Base-by-base conservation (phyloP, 1,139 yeast genomes). In the Waltiozyma sp. region DNA sequence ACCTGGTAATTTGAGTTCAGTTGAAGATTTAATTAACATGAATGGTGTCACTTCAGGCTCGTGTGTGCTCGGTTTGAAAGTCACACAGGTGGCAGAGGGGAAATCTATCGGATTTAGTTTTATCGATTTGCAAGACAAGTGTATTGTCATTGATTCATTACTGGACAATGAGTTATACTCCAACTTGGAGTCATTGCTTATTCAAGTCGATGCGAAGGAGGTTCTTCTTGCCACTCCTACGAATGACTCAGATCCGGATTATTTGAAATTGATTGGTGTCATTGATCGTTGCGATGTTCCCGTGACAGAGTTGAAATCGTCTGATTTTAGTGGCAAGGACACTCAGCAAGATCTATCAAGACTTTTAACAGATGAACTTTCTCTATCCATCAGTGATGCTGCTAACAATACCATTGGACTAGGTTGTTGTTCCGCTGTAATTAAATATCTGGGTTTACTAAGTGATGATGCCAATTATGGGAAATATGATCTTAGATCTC, bases 131-230 rank as follows among this genome's bases (percentile, higher is more conserved):
- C 77, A 79, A 53, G 70, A 73, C 44, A 72, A 75, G 47, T 69
- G 72, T 28, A 70, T 91, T 34, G 89, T 89, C 21, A 64, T 88
- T 37, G 66, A 82, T 19, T 95, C 91, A 58, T 86, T 89, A 52
- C 75, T 75, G 8, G 98, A 91, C 59, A 88, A 86, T 55, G 97
- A 91, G 41, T 69, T 87, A 13, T 88, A 74, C 54, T 81, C 95
- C 2, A 89, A 89, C 56, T 64, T 89, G 49, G 97, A 91, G 58
- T 80, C 93, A 45, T 70, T 87, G 42, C 62, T 89, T 45, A 82
- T 91, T 50, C 98, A 91, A 60, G 66, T 88, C 35, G 96, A 95
- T 19, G 86, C 88, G 5, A 85, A 84, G 54, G 98, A 91, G 56
- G 81, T 88, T 40, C 62, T 91, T 10, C 58, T 87, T 8, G 82